Evolutionary conservation across 345 rosid species (phyloP).

Genomic region (Corchorus olitorius): DNA sequence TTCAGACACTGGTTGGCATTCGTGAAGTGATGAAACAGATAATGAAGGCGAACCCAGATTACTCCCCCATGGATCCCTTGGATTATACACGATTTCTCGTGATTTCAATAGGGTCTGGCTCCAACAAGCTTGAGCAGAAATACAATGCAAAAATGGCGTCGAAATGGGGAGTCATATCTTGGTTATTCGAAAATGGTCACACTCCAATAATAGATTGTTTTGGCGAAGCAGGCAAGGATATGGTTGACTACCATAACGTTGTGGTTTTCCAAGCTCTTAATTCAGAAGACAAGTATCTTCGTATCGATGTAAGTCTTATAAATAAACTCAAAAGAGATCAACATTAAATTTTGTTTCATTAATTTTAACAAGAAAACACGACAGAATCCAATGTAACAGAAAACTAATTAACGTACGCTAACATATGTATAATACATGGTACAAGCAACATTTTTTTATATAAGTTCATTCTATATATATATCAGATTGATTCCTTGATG

Average conservation of each 20-base stretch:
- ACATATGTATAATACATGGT: too few relatives aligned
- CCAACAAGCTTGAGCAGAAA: slow-evolving; percentile 33
- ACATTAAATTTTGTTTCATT: background rate
- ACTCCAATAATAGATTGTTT: slow-evolving; percentile 59
- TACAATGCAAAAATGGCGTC: slow-evolving; percentile 50
- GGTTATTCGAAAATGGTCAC: slow-evolving; percentile 53
- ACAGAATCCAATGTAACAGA: too few relatives aligned
- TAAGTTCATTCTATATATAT: too few relatives aligned
- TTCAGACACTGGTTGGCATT: slow-evolving; percentile 67
- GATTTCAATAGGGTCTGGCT: slow-evolving; percentile 72
- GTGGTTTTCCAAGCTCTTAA: slow-evolving; percentile 58
- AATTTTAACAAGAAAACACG: too few relatives aligned
- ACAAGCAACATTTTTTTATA: too few relatives aligned
- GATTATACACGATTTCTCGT: slow-evolving; percentile 55
- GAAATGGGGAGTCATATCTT: slow-evolving; percentile 64
- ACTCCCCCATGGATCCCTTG: slow-evolving; percentile 37
- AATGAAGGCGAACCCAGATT: slow-evolving; percentile 49
- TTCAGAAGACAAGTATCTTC: slow-evolving; percentile 59
- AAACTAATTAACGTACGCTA: too few relatives aligned
- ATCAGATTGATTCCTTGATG: too few relatives aligned
- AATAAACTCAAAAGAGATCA: too few relatives aligned
- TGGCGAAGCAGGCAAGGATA: slow-evolving; percentile 45
- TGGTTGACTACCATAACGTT: slow-evolving; percentile 61
- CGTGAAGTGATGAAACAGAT: slow-evolving; percentile 61
- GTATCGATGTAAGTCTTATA: slow-evolving; percentile 55